These are phyloP conservation scores for Flaveria bidentis DNA, from an alignment of 129 eudicot genomes.

Conservation along the genomic window DNA sequence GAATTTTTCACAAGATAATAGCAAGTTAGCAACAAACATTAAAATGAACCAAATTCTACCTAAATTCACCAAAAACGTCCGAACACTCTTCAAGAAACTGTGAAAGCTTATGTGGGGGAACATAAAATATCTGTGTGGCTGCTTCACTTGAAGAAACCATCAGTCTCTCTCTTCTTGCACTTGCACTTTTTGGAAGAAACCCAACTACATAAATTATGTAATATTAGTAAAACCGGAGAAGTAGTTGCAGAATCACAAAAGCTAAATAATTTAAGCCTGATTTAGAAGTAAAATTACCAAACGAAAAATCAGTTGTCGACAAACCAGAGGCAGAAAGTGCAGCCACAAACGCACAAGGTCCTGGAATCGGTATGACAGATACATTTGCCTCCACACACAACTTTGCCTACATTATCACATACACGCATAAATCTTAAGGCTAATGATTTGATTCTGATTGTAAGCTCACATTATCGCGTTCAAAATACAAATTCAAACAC, in stretches of 20 bases:
- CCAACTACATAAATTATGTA: slow-evolving; percentile 59
- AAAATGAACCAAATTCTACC: slow-evolving; percentile 42
- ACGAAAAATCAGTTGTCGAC: slow-evolving; percentile 77
- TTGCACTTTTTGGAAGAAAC: slow-evolving; percentile 83
- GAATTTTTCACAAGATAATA: not conserved
- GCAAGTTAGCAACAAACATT: not conserved
- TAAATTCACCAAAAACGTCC: slow-evolving; percentile 60
- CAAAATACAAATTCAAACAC: no score
- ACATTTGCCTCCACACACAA: slow-evolving; percentile 68
- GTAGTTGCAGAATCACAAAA: slow-evolving; percentile 8
- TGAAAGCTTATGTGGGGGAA: slow-evolving; percentile 88
- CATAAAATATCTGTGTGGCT: slow-evolving; percentile 85
- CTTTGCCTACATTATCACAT: slow-evolving; percentile 52
- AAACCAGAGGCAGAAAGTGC: slow-evolving; percentile 96
- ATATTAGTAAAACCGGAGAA: not conserved
- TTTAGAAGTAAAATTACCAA: slow-evolving; percentile 53
- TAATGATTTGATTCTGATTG: no score
- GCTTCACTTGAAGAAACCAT: slow-evolving; percentile 58
- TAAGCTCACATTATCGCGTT: not conserved
- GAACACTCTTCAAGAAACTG: slow-evolving; percentile 83
- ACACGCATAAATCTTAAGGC: no score
- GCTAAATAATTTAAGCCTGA: not conserved
- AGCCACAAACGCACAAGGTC: slow-evolving; percentile 86
- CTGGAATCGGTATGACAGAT: slow-evolving; percentile 78
- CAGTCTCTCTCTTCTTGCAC: slow-evolving; percentile 75